Evolutionary conservation across 345 rosid genomes (phyloP).

Genomic region (Diplotaxis tenuifolia): DNA sequence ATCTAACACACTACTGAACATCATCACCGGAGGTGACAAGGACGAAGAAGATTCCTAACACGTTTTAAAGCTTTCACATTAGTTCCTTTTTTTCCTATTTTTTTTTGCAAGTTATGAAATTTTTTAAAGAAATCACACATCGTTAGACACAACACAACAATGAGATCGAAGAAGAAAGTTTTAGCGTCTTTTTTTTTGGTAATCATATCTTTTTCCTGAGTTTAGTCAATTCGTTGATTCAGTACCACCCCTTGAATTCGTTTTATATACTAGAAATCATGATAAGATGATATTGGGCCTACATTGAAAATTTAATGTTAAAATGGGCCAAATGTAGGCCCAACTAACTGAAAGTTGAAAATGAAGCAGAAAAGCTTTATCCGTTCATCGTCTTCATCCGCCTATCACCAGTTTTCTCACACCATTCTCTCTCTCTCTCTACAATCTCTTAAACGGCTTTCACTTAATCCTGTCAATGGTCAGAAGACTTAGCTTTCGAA

Average conservation of each 20-base stretch:
- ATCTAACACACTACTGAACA: slow-evolving; percentile 63
- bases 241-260: too few species aligned
- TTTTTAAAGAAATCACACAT: not conserved
- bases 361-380: slow-evolving; percentile 15
- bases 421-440: slow-evolving; percentile 12
- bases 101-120: not conserved
- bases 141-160: not conserved
- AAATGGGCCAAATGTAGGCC: slow-evolving; percentile 10
- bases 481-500: slow-evolving; percentile 28
- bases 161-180: not conserved
- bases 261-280: not conserved
- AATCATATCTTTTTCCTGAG: not conserved
- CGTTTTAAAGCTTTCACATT: not conserved
- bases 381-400: slow-evolving; percentile 36
- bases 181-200: not conserved
- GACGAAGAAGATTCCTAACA: slow-evolving; percentile 16
- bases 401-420: slow-evolving; percentile 38
- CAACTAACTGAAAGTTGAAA: not conserved
- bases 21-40: slow-evolving; percentile 55
- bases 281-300: slow-evolving; percentile 17
- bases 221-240: not conserved
- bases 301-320: not conserved
- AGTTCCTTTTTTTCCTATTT: not conserved
- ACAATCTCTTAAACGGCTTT: slow-evolving; percentile 21
- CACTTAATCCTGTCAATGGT: slow-evolving; percentile 29